Base-by-base conservation (phyloP, 2,329 filamentous ascomycete species). In the Fusarium heterosporum region DNA sequence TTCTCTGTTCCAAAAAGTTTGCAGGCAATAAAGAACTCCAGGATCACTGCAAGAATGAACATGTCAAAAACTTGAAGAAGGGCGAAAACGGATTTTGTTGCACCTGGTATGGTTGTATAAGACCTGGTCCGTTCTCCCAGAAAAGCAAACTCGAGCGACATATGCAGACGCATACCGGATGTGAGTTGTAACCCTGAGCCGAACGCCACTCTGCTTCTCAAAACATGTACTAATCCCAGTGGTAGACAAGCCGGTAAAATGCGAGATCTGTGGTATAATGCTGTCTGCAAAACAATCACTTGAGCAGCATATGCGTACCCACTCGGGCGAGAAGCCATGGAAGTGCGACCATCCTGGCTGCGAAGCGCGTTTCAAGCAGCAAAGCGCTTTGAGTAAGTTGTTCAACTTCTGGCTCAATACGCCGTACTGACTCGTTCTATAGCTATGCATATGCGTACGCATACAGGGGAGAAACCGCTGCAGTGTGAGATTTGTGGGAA, bases 241-340 rank as follows among this genome's bases (percentile, higher is more conserved):
- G 25, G 29, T 26, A 89, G 88, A 83, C 71, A 90, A 90, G 75
- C 85, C 87, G 8, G 87, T 85, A 55, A 78, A 80, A 42, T 90
- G 87, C 64, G 72, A 79, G 3, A 78, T 81, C 19, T 92, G 89
- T 69, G 79, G 81, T 11, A 79, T 85, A 57, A 79, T 80, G 4
- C 87, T 91, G 70, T 90, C 89, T 1, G 89, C 89, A 3, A 86
- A 88, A 68, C 89, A 91, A 74, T 87, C 90, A 1, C 81, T 91
- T 8, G 85, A 87, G 40, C 89, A 91, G 73, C 90, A 92, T 69
- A 82, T 86, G 73, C 84, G 88, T 17, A 90, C 86, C 3, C 90
- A 92, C 71, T 89, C 88, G 0, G 87, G 88, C 38, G 84, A 87
- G 61, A 89, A 86, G 64, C 89, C 89, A 26, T 89, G 87, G 77